These are phyloP conservation scores for Neofusicoccum ribis DNA, from an alignment of 2,329 filamentous ascomycete species.

Conservation along the genomic window DNA sequence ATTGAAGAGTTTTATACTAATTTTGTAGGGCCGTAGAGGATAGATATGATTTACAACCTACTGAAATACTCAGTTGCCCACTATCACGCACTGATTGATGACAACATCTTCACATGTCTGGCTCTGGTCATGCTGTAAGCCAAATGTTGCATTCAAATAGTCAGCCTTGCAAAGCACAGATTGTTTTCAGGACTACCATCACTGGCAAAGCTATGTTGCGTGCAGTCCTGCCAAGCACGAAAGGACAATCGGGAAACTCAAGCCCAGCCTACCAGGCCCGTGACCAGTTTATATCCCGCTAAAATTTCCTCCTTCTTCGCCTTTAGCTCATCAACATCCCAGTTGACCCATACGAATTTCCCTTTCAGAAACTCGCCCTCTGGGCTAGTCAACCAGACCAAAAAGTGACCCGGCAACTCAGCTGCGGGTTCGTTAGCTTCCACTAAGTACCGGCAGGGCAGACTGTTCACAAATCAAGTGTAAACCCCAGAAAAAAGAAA, in stretches of 20 bases:
- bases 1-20: too few species aligned
- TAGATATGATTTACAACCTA: too few species aligned
- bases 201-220: too few species aligned
- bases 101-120: too few species aligned
- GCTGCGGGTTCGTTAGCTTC: slow-evolving; percentile 10
- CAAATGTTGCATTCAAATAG: too few species aligned
- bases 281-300: neutral
- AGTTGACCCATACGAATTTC: slow-evolving; percentile 29
- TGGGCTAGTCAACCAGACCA: slow-evolving; percentile 34
- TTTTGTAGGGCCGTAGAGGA: too few species aligned
- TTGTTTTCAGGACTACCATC: too few species aligned
- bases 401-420: slow-evolving; percentile 31
- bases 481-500: neutral
- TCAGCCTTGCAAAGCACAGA: too few species aligned
- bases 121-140: too few species aligned
- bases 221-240: too few species aligned
- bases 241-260: neutral
- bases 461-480: neutral
- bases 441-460: neutral
- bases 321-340: slow-evolving; percentile 37
- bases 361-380: slow-evolving; percentile 26
- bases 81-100: too few species aligned
- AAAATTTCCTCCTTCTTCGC: slow-evolving; percentile 22
- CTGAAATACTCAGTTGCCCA: too few species aligned
- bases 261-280: neutral